phyloP scores from a whole-genome alignment of 2,329 filamentous ascomycete genomes.

The Epichloe baconii region DNA sequence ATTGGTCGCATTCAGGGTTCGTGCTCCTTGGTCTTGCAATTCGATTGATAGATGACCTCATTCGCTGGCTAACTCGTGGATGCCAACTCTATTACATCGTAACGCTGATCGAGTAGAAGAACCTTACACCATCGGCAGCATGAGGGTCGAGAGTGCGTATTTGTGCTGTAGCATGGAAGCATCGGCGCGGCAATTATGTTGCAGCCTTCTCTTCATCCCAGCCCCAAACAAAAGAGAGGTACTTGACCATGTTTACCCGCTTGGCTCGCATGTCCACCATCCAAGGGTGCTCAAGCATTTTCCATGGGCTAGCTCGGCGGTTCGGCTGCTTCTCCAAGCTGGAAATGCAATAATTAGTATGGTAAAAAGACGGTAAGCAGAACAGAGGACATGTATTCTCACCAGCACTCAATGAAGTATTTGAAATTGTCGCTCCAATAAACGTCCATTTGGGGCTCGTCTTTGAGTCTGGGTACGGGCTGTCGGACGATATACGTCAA shows the following conservation, averaged over 20 bases:
- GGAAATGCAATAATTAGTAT: constrained; percentile 12
- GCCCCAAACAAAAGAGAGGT: constrained; percentile 90
- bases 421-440: constrained; percentile 97
- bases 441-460: constrained; percentile 80
- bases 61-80: not conserved
- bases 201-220: constrained; percentile 54
- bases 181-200: not conserved
- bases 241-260: constrained; percentile 94
- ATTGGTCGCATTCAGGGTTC: not conserved
- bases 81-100: not conserved
- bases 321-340: constrained; percentile 89
- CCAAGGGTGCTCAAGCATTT: constrained; percentile 98
- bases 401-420: constrained; percentile 99
- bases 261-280: constrained; percentile 93
- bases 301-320: constrained; percentile 86
- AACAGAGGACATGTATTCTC: constrained; percentile 27
- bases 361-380: not conserved
- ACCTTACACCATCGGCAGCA: not conserved
- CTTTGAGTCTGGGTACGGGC: constrained; percentile 87
- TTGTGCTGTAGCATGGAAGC: not conserved
- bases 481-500: constrained; percentile 96
- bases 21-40: not conserved
- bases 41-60: not conserved
- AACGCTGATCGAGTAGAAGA: not conserved
- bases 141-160: not conserved